Evolutionary conservation across 148 eudicot species (phyloP), one percentile per base, ranked within the genome.

Genomic region (Diospyros lotus): DNA sequence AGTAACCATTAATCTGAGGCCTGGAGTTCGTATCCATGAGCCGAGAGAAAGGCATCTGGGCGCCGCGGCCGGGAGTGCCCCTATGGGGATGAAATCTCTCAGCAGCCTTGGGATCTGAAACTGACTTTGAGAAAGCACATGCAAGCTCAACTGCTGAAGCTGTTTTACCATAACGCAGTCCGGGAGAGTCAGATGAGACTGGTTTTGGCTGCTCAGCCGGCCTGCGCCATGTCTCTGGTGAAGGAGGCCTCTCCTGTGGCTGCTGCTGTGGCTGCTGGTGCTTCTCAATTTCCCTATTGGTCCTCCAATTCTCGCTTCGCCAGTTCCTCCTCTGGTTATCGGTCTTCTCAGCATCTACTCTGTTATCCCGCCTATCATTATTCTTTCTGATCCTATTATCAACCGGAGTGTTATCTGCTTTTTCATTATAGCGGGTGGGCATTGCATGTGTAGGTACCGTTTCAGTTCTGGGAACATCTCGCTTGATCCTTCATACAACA

Each of bases 181-280:
- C 87, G 14, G 87, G 59, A 64, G 78, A 78, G 71, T 79, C 86
- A 43, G 87, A 18, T 6, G 83, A 74, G 12, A 75, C 74, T 9
- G 84, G 78, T 73, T 86, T 83, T 13, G 85, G 77, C 73, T 81
- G 83, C 55, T 86, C 89, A 66, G 87, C 79, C 6, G 97, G 97
- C 67, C 88, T 95, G 68, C 96, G 97, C 98, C 98, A 95, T 28
- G 98, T 92, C 75, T 95, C 97, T 5, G 98, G 98, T 50, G 98
- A 92, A 38, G 96, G 84, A 4, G 87, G 82, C 74, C 98, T 89
- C 81, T 92, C 94, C 72, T 75, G 84, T 67, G 63, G 76, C 14
- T 78, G 80, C 68, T 71, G 77, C 50, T 80, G 79, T 58, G 77
- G 91, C 69, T 78, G 84, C 9, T 76, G 85, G 18, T 80, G 81